These are phyloP conservation scores for Yamadazyma dendronema DNA, from an alignment of 1,139 yeast species.

Conservation along the genomic window DNA sequence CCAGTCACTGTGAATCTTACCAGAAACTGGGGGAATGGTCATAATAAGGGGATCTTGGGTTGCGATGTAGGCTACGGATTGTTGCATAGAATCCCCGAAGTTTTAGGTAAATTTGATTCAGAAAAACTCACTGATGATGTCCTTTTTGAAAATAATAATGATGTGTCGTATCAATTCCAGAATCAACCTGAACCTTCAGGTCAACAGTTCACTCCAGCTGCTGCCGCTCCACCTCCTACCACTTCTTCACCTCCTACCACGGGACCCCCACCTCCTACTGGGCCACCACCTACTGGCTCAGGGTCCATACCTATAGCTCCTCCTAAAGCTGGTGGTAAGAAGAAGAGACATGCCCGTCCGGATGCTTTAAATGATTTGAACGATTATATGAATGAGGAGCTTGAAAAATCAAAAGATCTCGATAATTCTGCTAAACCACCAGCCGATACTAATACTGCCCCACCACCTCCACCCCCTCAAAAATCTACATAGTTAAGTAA, in stretches of 20 bases:
- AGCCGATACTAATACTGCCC: slow-evolving; percentile 12
- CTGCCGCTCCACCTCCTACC: slow-evolving; percentile 14
- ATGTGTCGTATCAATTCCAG: slow-evolving; percentile 15
- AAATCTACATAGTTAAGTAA: slow-evolving; percentile 4
- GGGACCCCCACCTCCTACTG: slow-evolving; percentile 13
- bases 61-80: slow-evolving; percentile 95
- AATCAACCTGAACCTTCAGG: slow-evolving; percentile 13
- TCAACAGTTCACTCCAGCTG: slow-evolving; percentile 10
- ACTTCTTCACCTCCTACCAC: slow-evolving; percentile 2
- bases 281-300: slow-evolving; percentile 18
- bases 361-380: slow-evolving; percentile 29
- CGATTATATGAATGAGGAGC: slow-evolving; percentile 47
- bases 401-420: slow-evolving; percentile 40
- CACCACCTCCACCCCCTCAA: slow-evolving; percentile 35
- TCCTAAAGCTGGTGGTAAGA: slow-evolving; percentile 24
- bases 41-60: slow-evolving; percentile 76
- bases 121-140: slow-evolving; percentile 36
- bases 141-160: slow-evolving; percentile 31
- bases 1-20: slow-evolving; percentile 73
- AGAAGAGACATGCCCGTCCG: slow-evolving; percentile 25
- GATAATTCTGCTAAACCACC: slow-evolving; percentile 21
- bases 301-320: background rate
- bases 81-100: slow-evolving; percentile 79
- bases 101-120: slow-evolving; percentile 47
- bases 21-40: slow-evolving; percentile 46